Base-by-base conservation (phyloP, 1,284 basidiomycete species). In the Cryptococcus sp. region DNA sequence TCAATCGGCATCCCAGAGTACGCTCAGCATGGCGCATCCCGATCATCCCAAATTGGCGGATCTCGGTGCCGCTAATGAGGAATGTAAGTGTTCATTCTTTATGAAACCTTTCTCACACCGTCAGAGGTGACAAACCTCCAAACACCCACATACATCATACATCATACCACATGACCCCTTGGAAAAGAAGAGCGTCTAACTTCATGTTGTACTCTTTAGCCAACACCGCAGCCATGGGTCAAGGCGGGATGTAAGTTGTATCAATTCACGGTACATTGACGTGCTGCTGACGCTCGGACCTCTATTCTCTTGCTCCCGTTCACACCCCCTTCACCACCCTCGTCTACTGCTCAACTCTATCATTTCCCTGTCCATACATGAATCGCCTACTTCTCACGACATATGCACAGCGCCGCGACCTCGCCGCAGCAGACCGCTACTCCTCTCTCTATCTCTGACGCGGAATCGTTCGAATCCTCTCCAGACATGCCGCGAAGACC, bases 41-140 rank as follows among this genome's bases (percentile, higher is more conserved):
- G 68, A 73, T 55, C 71, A 73, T 59, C 71, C 71, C 20, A 68
- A 53, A 23, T 51, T 73, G 25, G 53, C 66, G 5, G 69, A 72
- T 59, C 60, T 72, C 47, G 61, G 56, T 25, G 15, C 54, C 22
- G 51, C 51, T 13, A 19, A 56, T 27, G 59, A 62, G 20, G 40
- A 56, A 41, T 38, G 59, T 65, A 54, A 55, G 63, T 64, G 22
- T 49, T 8, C 8, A 35, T 35, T 13, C 13, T 10, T 35, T 35
- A 8, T 35, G 31, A 35, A 35, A 35, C 31, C 31, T 5, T 35
- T 35, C 31, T 35, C 7, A 13, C 31, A 5, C 31, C 13, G 25
- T 35, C 10, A 35, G 31, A 35, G 31, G 31, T 35, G 7, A 10
- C 8, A 10, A 8, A 35, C 31, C 31, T 35, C 31, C 10, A 35